Conservation (phyloP, 1,284 basidiomycete species). For the Marasmius fiardii region DNA sequence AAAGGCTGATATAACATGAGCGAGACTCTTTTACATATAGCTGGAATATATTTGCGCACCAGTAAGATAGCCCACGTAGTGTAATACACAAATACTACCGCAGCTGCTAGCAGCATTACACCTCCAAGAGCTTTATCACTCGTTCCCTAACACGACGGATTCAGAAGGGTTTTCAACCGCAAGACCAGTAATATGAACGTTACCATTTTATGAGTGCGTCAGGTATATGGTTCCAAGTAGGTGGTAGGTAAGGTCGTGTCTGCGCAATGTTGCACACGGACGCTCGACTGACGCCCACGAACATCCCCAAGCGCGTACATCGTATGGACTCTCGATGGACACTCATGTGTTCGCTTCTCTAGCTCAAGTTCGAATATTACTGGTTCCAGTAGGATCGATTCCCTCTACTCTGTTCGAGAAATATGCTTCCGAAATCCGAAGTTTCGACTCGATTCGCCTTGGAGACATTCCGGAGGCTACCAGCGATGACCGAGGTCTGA, state of each 20-base stretch:
- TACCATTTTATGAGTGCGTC: too few species aligned
- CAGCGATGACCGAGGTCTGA: slow-evolving; percentile 72
- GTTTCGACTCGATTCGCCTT: slow-evolving; percentile 68
- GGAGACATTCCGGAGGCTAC: slow-evolving; percentile 77
- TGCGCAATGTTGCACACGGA: too few species aligned
- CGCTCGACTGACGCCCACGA: too few species aligned
- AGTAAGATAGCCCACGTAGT: slow-evolving; percentile 87
- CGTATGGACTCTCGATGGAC: slow-evolving; percentile 47
- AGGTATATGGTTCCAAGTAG: too few species aligned
- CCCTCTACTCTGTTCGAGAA: slow-evolving; percentile 59
- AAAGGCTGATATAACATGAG: slow-evolving; percentile 63
- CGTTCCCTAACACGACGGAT: slow-evolving; percentile 48
- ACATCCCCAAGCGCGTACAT: too few species aligned
- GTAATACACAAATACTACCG: slow-evolving; percentile 83
- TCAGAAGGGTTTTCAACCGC: neutral
- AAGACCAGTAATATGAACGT: too few species aligned
- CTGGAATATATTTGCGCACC: slow-evolving; percentile 41
- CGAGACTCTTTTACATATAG: slow-evolving; percentile 1
- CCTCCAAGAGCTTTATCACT: slow-evolving; percentile 83
- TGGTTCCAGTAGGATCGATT: slow-evolving; percentile 77
- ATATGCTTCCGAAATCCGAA: slow-evolving; percentile 67
- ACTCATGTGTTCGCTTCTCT: slow-evolving; percentile 71
- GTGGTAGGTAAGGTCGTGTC: too few species aligned
- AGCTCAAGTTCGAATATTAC: slow-evolving; percentile 72
- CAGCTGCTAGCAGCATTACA: slow-evolving; percentile 75